Conservation (phyloP, 768 basidiomycete genomes). For the Tephrocybe sp. region DNA sequence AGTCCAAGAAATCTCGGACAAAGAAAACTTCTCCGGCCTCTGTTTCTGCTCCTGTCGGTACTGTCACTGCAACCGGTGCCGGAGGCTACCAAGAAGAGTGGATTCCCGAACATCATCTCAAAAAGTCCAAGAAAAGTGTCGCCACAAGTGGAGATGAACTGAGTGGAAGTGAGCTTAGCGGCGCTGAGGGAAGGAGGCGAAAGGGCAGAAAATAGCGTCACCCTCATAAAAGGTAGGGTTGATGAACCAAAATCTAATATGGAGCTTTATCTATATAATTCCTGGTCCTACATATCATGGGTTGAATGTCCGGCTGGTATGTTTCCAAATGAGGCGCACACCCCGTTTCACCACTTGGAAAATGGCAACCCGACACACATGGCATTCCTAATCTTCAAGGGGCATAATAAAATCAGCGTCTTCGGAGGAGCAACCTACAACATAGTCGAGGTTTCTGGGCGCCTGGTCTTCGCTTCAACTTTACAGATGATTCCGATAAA, state of each 20-base stretch:
- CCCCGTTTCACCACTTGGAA: too few relatives aligned
- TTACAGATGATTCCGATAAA: background rate
- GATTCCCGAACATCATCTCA: constrained; percentile 90
- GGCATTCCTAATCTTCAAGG: too few relatives aligned
- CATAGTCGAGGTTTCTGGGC: background rate
- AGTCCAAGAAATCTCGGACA: constrained; percentile 55
- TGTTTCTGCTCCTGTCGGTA: constrained; percentile 53
- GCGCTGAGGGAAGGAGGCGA: constrained; percentile 61
- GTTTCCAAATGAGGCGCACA: too few relatives aligned
- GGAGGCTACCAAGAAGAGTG: constrained; percentile 85
- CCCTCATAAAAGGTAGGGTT: background rate
- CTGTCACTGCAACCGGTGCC: constrained; percentile 63
- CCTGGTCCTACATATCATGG: background rate
- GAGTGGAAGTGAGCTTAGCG: constrained; percentile 67
- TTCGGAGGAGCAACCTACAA: background rate
- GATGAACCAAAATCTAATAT: constrained; percentile 10
- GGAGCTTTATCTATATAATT: constrained; percentile 12
- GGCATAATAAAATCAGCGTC: too few relatives aligned
- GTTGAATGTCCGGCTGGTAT: too few relatives aligned
- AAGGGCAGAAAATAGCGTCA: constrained; percentile 41
- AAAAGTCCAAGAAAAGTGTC: constrained; percentile 57
- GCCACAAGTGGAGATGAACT: constrained; percentile 59
- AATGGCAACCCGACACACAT: too few relatives aligned
- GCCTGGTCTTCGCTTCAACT: background rate
- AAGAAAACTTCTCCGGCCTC: constrained; percentile 42